Evolutionary conservation across 257 asterid genomes (phyloP).

Genomic region (Sherardia arvensis): DNA sequence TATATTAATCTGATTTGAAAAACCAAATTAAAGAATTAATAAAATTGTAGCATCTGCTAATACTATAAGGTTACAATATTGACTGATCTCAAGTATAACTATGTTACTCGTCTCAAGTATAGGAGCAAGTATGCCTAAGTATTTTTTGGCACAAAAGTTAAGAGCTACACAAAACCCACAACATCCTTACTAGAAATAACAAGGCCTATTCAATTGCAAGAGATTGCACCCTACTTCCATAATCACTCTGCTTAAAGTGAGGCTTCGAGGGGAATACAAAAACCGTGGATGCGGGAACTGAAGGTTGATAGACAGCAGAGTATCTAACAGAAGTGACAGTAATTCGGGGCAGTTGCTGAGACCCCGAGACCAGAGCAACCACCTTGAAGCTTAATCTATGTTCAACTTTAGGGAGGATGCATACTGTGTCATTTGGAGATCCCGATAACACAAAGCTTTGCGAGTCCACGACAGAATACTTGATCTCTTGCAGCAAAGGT

Average conservation of each 20-base stretch:
- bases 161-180: constrained; percentile 1
- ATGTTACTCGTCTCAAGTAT: no score
- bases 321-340: constrained; percentile 57
- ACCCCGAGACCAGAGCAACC: constrained; percentile 74
- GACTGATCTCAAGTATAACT: neutral
- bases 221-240: constrained; percentile 15
- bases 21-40: no score
- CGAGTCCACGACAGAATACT: constrained; percentile 71
- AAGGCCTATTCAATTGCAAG: constrained; percentile 20
- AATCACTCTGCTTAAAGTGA: constrained; percentile 27
- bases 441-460: constrained; percentile 76
- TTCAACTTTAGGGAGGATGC: constrained; percentile 59
- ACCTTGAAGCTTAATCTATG: constrained; percentile 55
- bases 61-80: neutral
- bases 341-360: constrained; percentile 75
- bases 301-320: constrained; percentile 66
- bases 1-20: no score
- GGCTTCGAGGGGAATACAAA: constrained; percentile 81
- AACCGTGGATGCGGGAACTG: constrained; percentile 50
- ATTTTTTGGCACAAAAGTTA: neutral
- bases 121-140: neutral
- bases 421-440: constrained; percentile 66
- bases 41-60: no score
- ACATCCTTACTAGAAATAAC: neutral
- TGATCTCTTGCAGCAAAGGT: constrained; percentile 79